A percentile compares a stretch with the other conserved stretches of the same genome.
These are phyloP conservation scores for Vicia sativa DNA, from an alignment of 306 rosid species.

Conservation along the genomic window DNA sequence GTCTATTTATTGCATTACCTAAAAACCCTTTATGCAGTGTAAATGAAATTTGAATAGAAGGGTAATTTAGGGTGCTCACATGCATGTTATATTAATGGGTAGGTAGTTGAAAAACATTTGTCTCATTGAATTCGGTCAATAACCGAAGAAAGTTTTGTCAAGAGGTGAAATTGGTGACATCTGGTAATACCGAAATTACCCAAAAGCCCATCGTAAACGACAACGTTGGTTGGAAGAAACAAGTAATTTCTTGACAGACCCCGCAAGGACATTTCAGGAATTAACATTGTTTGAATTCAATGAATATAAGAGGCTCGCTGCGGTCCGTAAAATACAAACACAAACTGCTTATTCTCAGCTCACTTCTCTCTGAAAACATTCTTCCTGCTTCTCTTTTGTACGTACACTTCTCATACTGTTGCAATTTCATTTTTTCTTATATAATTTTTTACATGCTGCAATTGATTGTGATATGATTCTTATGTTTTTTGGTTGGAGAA, in stretches of 20 bases:
- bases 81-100: no score
- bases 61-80: no score
- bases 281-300: not conserved
- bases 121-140: no score
- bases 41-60: no score
- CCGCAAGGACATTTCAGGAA: not conserved
- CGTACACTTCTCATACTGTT: not conserved
- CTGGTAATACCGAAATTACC: not conserved
- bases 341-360: not conserved
- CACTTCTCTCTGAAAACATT: constrained; percentile 29
- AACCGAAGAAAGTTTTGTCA: no score
- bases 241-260: not conserved
- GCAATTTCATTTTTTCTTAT: not conserved
- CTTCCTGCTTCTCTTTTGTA: constrained; percentile 29
- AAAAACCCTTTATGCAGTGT: no score
- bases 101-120: no score
- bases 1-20: no score
- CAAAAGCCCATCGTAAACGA: not conserved
- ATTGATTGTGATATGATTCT: not conserved
- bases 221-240: no score
- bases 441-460: not conserved
- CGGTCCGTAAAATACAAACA: not conserved
- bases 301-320: not conserved
- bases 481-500: constrained; percentile 7
- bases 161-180: no score